These are phyloP conservation scores for Malassezia dermatis DNA, from an alignment of 1,284 basidiomycete species.

Conservation along the genomic window DNA sequence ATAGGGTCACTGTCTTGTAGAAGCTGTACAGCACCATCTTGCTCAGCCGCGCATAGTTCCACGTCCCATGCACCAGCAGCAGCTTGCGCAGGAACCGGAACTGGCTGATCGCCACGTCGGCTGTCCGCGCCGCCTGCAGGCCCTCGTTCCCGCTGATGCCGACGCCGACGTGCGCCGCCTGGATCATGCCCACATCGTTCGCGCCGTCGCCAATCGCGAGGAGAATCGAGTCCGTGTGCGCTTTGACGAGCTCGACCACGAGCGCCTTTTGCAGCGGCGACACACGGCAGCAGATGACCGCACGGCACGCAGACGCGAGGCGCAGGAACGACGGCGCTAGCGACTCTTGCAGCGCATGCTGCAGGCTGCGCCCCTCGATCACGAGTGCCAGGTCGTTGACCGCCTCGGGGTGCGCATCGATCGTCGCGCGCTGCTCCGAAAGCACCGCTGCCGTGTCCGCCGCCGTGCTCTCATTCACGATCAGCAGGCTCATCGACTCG, in stretches of 20 bases:
- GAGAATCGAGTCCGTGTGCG: constrained; percentile 78
- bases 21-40: constrained; percentile 68
- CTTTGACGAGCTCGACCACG: constrained; percentile 96
- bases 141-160: constrained; percentile 98
- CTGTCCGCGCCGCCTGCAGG: constrained; percentile 88
- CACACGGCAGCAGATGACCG: constrained; percentile 94
- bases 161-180: constrained; percentile 69
- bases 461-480: constrained; percentile 79
- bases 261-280: constrained; percentile 95
- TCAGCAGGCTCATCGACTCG: constrained; percentile 92
- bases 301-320: constrained; percentile 94
- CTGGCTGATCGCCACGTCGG: constrained; percentile 94
- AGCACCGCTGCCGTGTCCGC: constrained; percentile 76
- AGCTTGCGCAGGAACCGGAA: constrained; percentile 95
- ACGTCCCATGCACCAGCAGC: constrained; percentile 89
- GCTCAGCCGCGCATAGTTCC: constrained; percentile 90
- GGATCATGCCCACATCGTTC: constrained; percentile 58
- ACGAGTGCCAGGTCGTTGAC: constrained; percentile 92
- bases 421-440: constrained; percentile 73
- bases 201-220: constrained; percentile 73
- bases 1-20: constrained; percentile 76
- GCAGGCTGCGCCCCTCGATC: constrained; percentile 91
- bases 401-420: constrained; percentile 82
- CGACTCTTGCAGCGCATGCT: constrained; percentile 74
- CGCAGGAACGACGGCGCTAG: constrained; percentile 80